A percentile compares a stretch with the other conserved stretches of the same genome.
phyloP scores from a whole-genome alignment of 2,329 filamentous ascomycete genomes.

The Aspergillus caelatus region DNA sequence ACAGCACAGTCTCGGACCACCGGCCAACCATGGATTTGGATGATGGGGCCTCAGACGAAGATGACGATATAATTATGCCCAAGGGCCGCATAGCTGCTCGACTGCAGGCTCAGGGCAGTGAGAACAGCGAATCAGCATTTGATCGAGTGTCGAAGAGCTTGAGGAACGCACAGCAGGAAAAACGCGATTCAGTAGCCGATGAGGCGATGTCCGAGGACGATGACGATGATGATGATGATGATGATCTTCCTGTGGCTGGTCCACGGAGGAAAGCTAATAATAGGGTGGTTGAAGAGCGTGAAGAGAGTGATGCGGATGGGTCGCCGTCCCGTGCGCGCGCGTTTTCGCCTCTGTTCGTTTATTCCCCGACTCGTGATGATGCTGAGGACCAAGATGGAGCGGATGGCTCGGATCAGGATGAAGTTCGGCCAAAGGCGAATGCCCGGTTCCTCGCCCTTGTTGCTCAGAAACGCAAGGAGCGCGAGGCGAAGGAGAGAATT shows the following conservation, averaged over 20 bases:
- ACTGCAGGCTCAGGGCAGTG: constrained; percentile 53
- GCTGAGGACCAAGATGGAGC: constrained; percentile 17
- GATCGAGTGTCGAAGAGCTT: constrained; percentile 41
- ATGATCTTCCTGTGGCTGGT: constrained; percentile 34
- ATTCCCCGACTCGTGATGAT: constrained; percentile 30
- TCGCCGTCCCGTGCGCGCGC: constrained; percentile 31
- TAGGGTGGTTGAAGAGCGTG: constrained; percentile 30
- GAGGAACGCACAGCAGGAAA: constrained; percentile 18
- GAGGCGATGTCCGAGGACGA: constrained; percentile 20
- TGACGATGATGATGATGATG: constrained; percentile 34
- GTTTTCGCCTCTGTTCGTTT: constrained; percentile 50
- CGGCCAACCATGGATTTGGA: constrained; percentile 9
- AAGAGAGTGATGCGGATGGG: constrained; percentile 29
- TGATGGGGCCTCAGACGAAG: constrained; percentile 37
- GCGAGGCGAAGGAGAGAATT: constrained; percentile 66
- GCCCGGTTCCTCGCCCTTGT: constrained; percentile 72
- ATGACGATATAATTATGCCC: constrained; percentile 59
- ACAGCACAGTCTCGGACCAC: constrained; percentile 5
- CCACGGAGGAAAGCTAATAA: constrained; percentile 34
- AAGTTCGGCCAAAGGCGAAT: constrained; percentile 44
- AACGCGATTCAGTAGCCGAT: constrained; percentile 19
- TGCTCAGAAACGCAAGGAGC: constrained; percentile 71
- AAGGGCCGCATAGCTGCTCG: constrained; percentile 66
- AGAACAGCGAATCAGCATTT: constrained; percentile 36
- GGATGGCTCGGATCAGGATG: constrained; percentile 25